These are phyloP conservation scores for Eleusine indica DNA, from an alignment of 176 grass and related monocot genomes.

Conservation along the genomic window DNA sequence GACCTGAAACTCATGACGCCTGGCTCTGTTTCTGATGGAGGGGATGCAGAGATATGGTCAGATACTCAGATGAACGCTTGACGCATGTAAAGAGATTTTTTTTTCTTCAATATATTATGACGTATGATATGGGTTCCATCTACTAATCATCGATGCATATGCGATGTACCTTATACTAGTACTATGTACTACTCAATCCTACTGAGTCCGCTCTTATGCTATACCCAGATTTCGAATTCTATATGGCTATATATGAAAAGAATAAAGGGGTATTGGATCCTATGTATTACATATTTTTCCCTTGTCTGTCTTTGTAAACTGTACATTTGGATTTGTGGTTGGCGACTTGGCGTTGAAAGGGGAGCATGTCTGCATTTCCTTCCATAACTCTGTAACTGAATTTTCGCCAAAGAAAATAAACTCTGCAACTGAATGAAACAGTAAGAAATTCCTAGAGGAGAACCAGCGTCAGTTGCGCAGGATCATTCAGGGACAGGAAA, in stretches of 20 bases:
- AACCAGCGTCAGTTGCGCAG: no score
- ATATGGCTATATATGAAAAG: not conserved
- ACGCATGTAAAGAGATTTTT: not conserved
- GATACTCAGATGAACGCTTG: not conserved
- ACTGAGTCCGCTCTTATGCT: not conserved
- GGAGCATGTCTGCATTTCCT: no score
- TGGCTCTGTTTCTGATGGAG: no score
- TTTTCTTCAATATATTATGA: not conserved
- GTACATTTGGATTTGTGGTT: not conserved
- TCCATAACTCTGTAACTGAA: no score
- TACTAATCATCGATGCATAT: not conserved
- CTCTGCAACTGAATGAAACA: no score
- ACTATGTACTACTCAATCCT: not conserved
- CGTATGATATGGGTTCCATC: not conserved
- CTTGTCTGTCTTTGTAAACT: not conserved
- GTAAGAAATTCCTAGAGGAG: no score
- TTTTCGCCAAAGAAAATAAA: no score
- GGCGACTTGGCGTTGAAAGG: not conserved
- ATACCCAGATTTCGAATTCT: not conserved
- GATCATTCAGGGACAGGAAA: no score
- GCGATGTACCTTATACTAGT: no score
- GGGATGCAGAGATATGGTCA: not conserved
- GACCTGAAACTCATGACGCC: no score
- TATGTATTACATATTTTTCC: not conserved
- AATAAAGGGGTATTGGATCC: not conserved